Conservation (phyloP, 2,329 filamentous ascomycete species). For the Calonectria pseudoreteaudii region DNA sequence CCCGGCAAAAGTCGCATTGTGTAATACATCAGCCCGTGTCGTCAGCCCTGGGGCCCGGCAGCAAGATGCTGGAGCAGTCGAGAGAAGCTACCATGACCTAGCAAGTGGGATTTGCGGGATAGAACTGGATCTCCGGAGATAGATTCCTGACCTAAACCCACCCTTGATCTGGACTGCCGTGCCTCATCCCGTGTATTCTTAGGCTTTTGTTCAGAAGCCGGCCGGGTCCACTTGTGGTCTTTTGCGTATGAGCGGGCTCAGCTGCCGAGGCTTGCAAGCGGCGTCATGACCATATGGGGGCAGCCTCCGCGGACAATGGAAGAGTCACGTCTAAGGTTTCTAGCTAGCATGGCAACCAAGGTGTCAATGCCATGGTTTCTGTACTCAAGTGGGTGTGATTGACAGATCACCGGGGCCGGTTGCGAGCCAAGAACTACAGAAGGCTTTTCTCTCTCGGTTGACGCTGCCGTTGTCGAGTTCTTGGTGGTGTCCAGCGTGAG, state of each 20-base stretch:
- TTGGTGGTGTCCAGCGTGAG: not conserved
- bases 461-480: not conserved
- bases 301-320: not conserved
- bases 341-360: not conserved
- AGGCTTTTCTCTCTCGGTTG: not conserved
- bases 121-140: conserved; percentile 3
- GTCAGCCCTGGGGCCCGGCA: not conserved
- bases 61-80: not conserved
- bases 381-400: not conserved
- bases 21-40: not conserved
- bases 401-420: not conserved
- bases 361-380: not conserved
- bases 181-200: not conserved
- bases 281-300: not conserved
- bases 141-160: not conserved
- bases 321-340: not conserved
- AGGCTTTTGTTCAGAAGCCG: not conserved
- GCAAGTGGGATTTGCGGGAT: conserved; percentile 1
- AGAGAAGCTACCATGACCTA: not conserved
- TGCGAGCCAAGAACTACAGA: not conserved
- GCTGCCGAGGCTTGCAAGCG: not conserved
- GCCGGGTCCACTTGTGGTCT: not conserved
- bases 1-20: not conserved
- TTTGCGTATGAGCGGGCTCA: not conserved
- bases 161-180: not conserved